Evolutionary conservation across 1,284 basidiomycete species (phyloP).

Genomic region (Ceratobasidium sp.): DNA sequence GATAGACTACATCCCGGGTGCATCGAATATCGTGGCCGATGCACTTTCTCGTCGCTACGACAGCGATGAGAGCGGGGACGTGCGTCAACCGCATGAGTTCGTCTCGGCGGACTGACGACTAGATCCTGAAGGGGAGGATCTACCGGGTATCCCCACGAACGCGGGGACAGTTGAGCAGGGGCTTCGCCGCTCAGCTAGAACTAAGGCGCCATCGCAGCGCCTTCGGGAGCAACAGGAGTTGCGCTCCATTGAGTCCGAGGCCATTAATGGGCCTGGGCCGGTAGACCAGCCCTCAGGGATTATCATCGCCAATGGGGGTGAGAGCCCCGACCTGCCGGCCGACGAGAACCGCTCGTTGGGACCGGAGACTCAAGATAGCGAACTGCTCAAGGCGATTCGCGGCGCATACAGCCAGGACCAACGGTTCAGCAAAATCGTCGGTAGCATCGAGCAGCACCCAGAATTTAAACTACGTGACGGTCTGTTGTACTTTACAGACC

Average conservation of each 20-base stretch:
- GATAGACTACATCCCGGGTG: constrained; percentile 57
- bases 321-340: constrained; percentile 8
- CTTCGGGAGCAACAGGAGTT: no score
- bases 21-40: constrained; percentile 45
- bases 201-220: no score
- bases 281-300: no score
- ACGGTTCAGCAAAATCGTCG: constrained; percentile 37
- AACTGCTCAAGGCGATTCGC: no score
- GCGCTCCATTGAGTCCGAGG: no score
- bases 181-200: background rate
- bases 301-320: no score
- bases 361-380: constrained; percentile 47
- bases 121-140: constrained; percentile 54
- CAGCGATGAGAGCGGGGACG: constrained; percentile 51
- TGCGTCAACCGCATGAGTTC: constrained; percentile 52
- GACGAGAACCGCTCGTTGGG: background rate
- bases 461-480: constrained; percentile 53
- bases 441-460: constrained; percentile 40
- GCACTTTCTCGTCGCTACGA: constrained; percentile 54
- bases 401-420: constrained; percentile 54
- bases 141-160: constrained; percentile 50
- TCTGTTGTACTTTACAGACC: constrained; percentile 52
- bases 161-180: background rate
- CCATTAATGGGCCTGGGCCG: no score
- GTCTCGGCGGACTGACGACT: constrained; percentile 54